Base-by-base conservation (phyloP, 192 early-diverging fungal species). In the Haplosporangium gracile region DNA sequence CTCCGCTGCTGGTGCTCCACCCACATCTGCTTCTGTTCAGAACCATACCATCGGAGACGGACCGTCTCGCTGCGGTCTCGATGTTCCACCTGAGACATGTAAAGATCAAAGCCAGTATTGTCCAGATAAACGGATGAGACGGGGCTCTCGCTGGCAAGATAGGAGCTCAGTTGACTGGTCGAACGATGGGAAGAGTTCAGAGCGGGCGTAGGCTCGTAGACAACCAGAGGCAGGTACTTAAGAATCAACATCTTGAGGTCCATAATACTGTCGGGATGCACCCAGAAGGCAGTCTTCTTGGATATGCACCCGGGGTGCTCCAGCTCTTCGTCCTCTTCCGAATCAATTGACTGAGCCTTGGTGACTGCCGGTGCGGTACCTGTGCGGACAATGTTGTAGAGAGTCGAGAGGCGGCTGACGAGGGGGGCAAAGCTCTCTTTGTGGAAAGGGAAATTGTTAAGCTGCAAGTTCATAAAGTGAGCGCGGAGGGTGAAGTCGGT, bases 101-200 rank as follows among this genome's bases (percentile, higher is more conserved):
- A 98, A 69, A 97, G 90, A 68, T 97, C 96, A 81, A 97, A 93
- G 26, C 89, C 82, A 38, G 93, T 91, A 87, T 96, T 98, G 88
- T 98, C 97, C 88, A 96, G 94, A 90, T 98, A 98, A 68, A 98
- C 91, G 75, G 94, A 96, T 38, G 96, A 95, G 80, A 98, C 92
- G 45, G 84, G 84, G 70, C 79, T 81, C 79, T 81, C 79, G 51
- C 84, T 81, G 20, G 84, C 29, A 9, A 86, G 57, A 38, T 72
- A 81, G 10, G 79, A 63, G n/a, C 63, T 75, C 76, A 81, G 20
- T 51, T 86, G 84, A n/a, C 75, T 81, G 38, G 79, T 55, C 22
- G 75, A 81, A 38, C 45, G 76, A 20, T 80, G 69, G 9, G 83
- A 80, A 0, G 84, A 86, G 49, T 77, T 74, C 60, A 81, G 29